These are phyloP conservation scores for Rhipidocladum racemiflorum DNA, from an alignment of 176 grass and related monocot genomes.

Conservation along the genomic window DNA sequence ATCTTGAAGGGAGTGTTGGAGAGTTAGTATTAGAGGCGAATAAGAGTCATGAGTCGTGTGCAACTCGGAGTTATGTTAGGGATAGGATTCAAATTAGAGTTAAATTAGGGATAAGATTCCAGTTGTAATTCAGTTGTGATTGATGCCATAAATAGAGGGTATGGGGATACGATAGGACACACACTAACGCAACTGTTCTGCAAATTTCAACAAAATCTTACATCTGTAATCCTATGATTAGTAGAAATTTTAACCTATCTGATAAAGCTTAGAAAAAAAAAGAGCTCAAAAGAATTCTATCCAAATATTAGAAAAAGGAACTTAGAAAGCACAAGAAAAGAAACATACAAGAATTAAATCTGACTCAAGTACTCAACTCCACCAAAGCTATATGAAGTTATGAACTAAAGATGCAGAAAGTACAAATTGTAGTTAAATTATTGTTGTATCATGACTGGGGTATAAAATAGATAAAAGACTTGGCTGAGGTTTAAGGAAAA, in stretches of 20 bases:
- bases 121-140: too few species aligned
- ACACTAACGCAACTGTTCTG: too few species aligned
- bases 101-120: too few species aligned
- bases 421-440: background rate
- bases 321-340: background rate
- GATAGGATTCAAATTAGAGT: too few species aligned
- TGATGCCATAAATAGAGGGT: too few species aligned
- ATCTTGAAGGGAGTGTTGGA: too few species aligned
- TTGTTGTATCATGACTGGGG: background rate
- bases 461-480: background rate
- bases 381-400: background rate
- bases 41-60: too few species aligned
- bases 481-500: background rate
- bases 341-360: background rate
- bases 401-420: background rate
- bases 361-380: too few species aligned
- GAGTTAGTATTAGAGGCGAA: too few species aligned
- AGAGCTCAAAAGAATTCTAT: background rate
- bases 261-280: background rate
- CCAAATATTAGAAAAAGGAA: background rate
- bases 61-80: too few species aligned
- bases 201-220: too few species aligned
- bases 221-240: background rate
- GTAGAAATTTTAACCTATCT: background rate
- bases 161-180: too few species aligned